phyloP scores from a whole-genome alignment of 2,329 filamentous ascomycete species.

The Apiospora kogelbergensis region DNA sequence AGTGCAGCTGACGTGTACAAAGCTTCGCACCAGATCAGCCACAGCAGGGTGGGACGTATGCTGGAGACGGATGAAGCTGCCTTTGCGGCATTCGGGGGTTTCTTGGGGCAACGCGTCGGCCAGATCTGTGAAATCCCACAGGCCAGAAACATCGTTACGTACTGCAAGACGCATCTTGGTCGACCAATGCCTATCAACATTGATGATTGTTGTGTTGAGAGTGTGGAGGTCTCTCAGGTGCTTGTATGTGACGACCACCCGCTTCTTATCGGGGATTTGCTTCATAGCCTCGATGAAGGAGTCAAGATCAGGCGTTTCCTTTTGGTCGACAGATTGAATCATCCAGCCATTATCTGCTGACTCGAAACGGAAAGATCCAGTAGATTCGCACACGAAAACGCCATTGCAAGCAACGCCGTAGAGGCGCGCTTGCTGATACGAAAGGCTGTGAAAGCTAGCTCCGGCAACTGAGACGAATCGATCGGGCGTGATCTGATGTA shows the following conservation, averaged over 20 bases:
- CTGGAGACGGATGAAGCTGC: slow-evolving; percentile 88
- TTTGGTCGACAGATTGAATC: slow-evolving; percentile 88
- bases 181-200: slow-evolving; percentile 94
- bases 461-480: slow-evolving; percentile 93
- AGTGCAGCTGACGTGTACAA: slow-evolving; percentile 87
- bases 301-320: slow-evolving; percentile 83
- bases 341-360: slow-evolving; percentile 91
- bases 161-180: slow-evolving; percentile 91
- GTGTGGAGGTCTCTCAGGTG: slow-evolving; percentile 94
- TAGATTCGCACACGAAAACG: slow-evolving; percentile 92
- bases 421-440: slow-evolving; percentile 94
- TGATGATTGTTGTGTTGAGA: slow-evolving; percentile 86
- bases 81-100: slow-evolving; percentile 70
- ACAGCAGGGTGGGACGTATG: slow-evolving; percentile 85
- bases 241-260: slow-evolving; percentile 93
- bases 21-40: slow-evolving; percentile 91
- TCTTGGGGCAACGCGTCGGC: slow-evolving; percentile 76
- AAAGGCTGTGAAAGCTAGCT: slow-evolving; percentile 92
- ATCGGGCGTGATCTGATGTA: slow-evolving; percentile 93
- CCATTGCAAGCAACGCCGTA: slow-evolving; percentile 92
- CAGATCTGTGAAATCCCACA: slow-evolving; percentile 93
- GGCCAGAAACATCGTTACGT: slow-evolving; percentile 82
- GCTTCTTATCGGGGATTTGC: slow-evolving; percentile 74
- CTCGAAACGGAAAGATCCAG: slow-evolving; percentile 93
- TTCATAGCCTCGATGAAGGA: slow-evolving; percentile 91